A percentile compares a stretch with the other conserved stretches of the same genome.
Evolutionary conservation across 352 stramenopile species (phyloP).

Genomic region (Pythium brachiatum): DNA sequence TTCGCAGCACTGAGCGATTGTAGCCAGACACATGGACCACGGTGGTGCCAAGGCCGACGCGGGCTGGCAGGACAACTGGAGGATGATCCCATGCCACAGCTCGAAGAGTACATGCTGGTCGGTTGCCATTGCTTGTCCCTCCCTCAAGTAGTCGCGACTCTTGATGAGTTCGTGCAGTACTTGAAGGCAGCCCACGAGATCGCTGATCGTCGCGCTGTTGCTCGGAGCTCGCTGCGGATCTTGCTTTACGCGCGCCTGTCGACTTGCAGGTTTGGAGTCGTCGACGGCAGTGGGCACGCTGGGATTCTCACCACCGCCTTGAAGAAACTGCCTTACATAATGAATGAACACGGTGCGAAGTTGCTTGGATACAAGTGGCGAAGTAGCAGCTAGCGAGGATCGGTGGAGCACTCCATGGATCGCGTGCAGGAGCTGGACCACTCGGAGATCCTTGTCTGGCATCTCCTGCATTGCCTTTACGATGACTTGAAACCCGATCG

Average conservation of each 20-base stretch:
- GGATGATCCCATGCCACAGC: slow-evolving; percentile 14
- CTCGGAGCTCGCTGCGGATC: background rate
- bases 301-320: background rate
- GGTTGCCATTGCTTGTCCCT: background rate
- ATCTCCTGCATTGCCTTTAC: background rate
- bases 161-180: background rate
- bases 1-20: slow-evolving; percentile 18
- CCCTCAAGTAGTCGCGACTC: background rate
- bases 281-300: background rate
- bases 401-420: background rate
- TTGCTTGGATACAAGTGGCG: background rate
- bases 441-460: background rate
- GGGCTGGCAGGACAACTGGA: background rate
- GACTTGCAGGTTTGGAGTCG: background rate
- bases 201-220: background rate
- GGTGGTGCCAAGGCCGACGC: background rate
- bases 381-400: background rate
- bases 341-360: background rate
- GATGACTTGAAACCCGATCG: slow-evolving; percentile 7
- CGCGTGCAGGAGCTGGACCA: background rate
- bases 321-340: slow-evolving; percentile 1
- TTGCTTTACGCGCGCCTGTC: background rate
- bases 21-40: slow-evolving; percentile 20
- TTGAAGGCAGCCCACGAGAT: background rate
- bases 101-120: background rate